phyloP scores from a whole-genome alignment of 1,284 basidiomycete species.

The Trametes sp. region DNA sequence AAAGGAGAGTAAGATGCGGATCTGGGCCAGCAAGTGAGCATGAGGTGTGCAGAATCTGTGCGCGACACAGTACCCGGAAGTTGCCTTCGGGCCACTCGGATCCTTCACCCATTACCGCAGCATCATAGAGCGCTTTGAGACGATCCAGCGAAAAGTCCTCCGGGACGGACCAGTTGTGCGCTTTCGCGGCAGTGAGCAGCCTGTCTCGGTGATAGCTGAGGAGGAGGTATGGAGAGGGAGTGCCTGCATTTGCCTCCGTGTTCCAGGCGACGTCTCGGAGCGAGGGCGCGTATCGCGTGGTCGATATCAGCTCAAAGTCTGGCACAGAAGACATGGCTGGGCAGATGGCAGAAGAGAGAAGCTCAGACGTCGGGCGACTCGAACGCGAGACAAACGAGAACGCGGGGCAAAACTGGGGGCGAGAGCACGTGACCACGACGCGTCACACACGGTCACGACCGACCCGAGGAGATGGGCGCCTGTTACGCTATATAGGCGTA shows the following conservation, averaged over 20 bases:
- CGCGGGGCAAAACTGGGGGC: slow-evolving; percentile 1
- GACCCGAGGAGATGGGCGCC: slow-evolving; percentile 28
- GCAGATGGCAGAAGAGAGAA: background rate
- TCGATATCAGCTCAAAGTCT: slow-evolving; percentile 55
- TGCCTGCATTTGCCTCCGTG: slow-evolving; percentile 51
- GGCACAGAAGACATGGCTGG: slow-evolving; percentile 16
- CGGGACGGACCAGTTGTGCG: slow-evolving; percentile 58
- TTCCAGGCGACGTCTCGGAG: slow-evolving; percentile 63
- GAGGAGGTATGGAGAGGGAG: slow-evolving; percentile 63
- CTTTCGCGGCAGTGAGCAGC: slow-evolving; percentile 54
- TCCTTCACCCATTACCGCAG: slow-evolving; percentile 40
- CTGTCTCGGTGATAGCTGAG: slow-evolving; percentile 66
- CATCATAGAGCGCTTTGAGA: slow-evolving; percentile 15
- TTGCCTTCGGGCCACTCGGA: slow-evolving; percentile 37
- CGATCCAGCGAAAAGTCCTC: slow-evolving; percentile 39
- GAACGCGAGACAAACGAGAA: background rate
- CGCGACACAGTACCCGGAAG: slow-evolving; percentile 15
- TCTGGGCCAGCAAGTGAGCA: slow-evolving; percentile 44
- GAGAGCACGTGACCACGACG: slow-evolving; percentile 25
- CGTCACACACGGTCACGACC: slow-evolving; percentile 30
- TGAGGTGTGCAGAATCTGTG: background rate
- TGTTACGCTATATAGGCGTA: slow-evolving; percentile 26
- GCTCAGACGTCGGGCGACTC: background rate
- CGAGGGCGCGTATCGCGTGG: slow-evolving; percentile 63
- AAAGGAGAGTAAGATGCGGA: slow-evolving; percentile 62